These are phyloP conservation scores for Daldinia bambusicola DNA, from an alignment of 495 filamentous ascomycete species.

Conservation along the genomic window DNA sequence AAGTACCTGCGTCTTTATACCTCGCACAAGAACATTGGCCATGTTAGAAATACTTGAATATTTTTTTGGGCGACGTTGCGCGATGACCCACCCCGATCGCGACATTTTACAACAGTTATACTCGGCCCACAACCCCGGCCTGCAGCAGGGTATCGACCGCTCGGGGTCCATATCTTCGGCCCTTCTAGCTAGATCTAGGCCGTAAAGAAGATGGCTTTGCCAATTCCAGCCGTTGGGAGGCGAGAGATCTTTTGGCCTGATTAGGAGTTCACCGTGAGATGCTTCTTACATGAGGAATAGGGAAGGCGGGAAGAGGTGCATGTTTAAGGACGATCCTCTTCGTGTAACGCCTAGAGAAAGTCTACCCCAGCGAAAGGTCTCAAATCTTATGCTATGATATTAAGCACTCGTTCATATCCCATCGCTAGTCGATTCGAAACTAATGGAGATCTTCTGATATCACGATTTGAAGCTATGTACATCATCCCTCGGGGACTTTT, in stretches of 20 bases:
- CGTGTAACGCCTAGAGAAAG: neutral
- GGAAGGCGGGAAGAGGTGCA: neutral
- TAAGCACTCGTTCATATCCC: too few species aligned
- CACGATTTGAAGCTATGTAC: too few species aligned
- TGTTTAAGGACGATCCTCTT: neutral
- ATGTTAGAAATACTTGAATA: neutral
- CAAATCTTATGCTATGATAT: too few species aligned
- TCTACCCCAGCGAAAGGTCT: too few species aligned
- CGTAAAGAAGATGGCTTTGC: neutral
- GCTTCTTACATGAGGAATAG: neutral
- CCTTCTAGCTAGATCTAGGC: constrained; percentile 12
- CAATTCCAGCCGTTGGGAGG: constrained; percentile 7
- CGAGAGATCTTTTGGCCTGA: neutral
- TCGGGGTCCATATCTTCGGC: constrained; percentile 16
- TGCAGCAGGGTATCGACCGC: constrained; percentile 7
- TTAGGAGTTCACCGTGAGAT: neutral
- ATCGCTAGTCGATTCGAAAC: too few species aligned
- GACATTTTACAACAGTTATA: constrained; percentile 29
- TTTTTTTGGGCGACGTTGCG: constrained; percentile 13
- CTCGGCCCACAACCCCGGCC: constrained; percentile 26
- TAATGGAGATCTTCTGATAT: too few species aligned
- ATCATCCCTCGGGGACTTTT: too few species aligned
- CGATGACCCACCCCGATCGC: constrained; percentile 43
- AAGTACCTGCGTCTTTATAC: neutral
- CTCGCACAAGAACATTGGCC: neutral